Conservation (phyloP, 2,329 filamentous ascomycete genomes). For the Fusarium clavum region DNA sequence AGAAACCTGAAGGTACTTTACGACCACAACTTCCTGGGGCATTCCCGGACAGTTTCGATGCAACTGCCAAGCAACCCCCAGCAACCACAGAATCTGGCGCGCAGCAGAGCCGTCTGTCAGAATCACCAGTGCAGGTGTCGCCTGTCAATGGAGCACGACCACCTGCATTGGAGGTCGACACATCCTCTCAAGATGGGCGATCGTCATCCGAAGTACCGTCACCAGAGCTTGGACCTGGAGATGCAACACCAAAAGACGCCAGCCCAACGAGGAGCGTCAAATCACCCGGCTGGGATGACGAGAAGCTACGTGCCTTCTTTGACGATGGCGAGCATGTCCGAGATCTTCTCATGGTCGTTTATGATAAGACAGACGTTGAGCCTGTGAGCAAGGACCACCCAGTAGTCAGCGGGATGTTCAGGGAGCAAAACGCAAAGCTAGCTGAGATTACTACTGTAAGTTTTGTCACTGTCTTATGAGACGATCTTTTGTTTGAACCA, state of each 20-base stretch:
- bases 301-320: slow-evolving; percentile 86
- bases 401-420: slow-evolving; percentile 81
- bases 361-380: slow-evolving; percentile 87
- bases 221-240: slow-evolving; percentile 67
- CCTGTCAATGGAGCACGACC: slow-evolving; percentile 60
- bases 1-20: slow-evolving; percentile 39
- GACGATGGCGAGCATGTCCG: slow-evolving; percentile 90
- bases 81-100: slow-evolving; percentile 46
- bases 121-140: slow-evolving; percentile 73
- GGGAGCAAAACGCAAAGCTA: slow-evolving; percentile 86
- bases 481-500: neutral
- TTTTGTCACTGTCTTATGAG: neutral
- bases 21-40: slow-evolving; percentile 55
- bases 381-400: slow-evolving; percentile 88
- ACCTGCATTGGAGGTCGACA: slow-evolving; percentile 76
- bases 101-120: slow-evolving; percentile 64
- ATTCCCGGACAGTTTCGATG: slow-evolving; percentile 57
- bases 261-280: slow-evolving; percentile 53
- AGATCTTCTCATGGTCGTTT: slow-evolving; percentile 90
- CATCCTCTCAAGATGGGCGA: slow-evolving; percentile 75
- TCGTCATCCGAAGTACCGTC: slow-evolving; percentile 74
- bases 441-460: slow-evolving; percentile 84
- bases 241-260: slow-evolving; percentile 52
- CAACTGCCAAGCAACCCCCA: slow-evolving; percentile 50
- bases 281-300: slow-evolving; percentile 82